Percentiles rank a stretch among this genome's conserved stretches.
Conservation (phyloP, 2,329 filamentous ascomycete genomes). For the Dactylellina leptospora region DNA sequence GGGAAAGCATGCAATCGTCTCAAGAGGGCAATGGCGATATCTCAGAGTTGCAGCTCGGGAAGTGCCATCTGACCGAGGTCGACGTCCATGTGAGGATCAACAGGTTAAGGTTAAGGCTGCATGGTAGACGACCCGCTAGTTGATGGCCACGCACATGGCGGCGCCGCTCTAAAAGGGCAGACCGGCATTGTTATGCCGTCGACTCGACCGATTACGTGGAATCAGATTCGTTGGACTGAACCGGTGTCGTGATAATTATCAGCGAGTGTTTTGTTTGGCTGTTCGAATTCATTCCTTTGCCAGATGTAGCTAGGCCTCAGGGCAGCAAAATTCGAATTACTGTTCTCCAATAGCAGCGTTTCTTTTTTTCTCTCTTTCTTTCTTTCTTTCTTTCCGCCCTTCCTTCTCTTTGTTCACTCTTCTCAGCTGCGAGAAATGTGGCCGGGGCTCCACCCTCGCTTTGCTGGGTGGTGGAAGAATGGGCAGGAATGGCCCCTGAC, state of each 20-base stretch:
- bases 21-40: too few relatives aligned
- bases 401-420: not conserved
- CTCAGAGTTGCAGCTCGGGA: too few relatives aligned
- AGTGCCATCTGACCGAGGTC: not conserved
- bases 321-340: too few relatives aligned
- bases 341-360: not conserved
- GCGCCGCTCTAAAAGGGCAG: too few relatives aligned
- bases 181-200: not conserved
- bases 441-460: not conserved
- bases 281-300: too few relatives aligned
- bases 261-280: too few relatives aligned
- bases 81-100: not conserved
- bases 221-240: not conserved
- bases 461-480: slow-evolving; percentile 25
- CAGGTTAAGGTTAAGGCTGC: not conserved
- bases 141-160: not conserved
- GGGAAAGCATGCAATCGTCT: too few relatives aligned
- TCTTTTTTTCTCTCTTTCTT: not conserved
- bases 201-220: too few relatives aligned
- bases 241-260: too few relatives aligned
- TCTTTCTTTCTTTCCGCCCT: not conserved
- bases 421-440: too few relatives aligned
- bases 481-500: slow-evolving; percentile 34
- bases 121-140: not conserved
- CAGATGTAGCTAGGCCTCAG: too few relatives aligned